These are phyloP conservation scores for Protomyces inouyei DNA, from an alignment of 1,139 yeast genomes.

Conservation along the genomic window DNA sequence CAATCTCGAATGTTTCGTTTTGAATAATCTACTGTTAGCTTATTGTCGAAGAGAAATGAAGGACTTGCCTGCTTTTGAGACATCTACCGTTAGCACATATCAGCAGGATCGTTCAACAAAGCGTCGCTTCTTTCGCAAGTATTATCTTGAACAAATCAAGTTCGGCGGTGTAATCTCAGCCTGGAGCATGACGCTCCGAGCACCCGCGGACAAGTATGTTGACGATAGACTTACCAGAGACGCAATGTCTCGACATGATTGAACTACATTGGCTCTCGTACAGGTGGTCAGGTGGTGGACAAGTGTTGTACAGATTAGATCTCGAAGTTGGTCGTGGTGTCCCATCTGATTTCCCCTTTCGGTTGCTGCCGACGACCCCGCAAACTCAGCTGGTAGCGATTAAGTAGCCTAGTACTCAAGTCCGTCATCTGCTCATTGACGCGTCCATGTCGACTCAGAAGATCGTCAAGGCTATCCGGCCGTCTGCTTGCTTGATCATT, in stretches of 20 bases:
- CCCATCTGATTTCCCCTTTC: not conserved
- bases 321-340: not conserved
- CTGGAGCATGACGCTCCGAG: not conserved
- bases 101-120: not conserved
- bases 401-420: not conserved
- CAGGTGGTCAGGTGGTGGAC: too few species aligned
- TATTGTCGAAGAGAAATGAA: not conserved
- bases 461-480: slow-evolving; percentile 1
- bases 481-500: slow-evolving; percentile 18
- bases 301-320: too few species aligned
- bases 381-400: not conserved
- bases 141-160: not conserved
- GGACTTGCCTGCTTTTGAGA: not conserved
- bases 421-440: not conserved
- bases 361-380: not conserved
- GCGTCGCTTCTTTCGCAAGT: slow-evolving; percentile 1
- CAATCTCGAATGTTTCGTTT: not conserved
- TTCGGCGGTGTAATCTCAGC: slow-evolving; percentile 1
- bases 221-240: not conserved
- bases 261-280: not conserved
- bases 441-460: not conserved
- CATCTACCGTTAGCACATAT: not conserved
- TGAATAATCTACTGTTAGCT: not conserved
- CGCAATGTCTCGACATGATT: not conserved
- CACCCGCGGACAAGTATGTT: not conserved